These are phyloP conservation scores for Neopestalotiopsis sp. DNA, from an alignment of 2,329 filamentous ascomycete genomes.

Conservation along the genomic window DNA sequence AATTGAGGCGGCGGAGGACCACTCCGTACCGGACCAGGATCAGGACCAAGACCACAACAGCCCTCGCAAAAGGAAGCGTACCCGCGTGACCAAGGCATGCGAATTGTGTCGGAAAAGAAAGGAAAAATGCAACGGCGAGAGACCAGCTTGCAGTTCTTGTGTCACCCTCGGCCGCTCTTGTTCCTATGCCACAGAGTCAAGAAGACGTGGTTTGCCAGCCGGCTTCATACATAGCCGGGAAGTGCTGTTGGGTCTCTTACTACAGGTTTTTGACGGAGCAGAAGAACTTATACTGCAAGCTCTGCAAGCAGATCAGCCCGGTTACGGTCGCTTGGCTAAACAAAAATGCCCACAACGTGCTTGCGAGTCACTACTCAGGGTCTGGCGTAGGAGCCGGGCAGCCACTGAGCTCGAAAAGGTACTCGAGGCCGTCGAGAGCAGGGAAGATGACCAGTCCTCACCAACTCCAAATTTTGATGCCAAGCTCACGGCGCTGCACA, in stretches of 20 bases:
- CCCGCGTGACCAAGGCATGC: conserved; percentile 2
- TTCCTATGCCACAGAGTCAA: not conserved
- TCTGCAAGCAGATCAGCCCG: not conserved
- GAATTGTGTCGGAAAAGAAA: conserved; percentile 5
- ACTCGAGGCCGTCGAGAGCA: not conserved
- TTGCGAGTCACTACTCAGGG: not conserved
- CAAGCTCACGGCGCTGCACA: not conserved
- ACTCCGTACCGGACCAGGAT: not conserved
- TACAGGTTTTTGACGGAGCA: not conserved
- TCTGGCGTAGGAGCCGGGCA: not conserved
- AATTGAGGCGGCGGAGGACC: not conserved
- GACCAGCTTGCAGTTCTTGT: not conserved
- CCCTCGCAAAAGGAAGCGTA: conserved; percentile 1
- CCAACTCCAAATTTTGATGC: not conserved
- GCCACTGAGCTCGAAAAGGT: not conserved
- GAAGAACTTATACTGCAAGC: not conserved
- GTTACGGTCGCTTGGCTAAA: not conserved
- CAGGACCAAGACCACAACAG: not conserved
- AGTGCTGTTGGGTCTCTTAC: conserved; percentile 7
- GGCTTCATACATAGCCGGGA: conserved; percentile 1
- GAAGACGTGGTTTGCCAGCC: conserved; percentile 8
- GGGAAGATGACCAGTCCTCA: not conserved
- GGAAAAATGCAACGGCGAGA: not conserved
- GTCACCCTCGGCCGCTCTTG: not conserved
- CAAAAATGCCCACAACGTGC: not conserved